Percentiles rank a stretch among this genome's conserved stretches.
These are phyloP conservation scores for Powellomyces hirtus DNA, from an alignment of 192 early-diverging fungal species.

Conservation along the genomic window DNA sequence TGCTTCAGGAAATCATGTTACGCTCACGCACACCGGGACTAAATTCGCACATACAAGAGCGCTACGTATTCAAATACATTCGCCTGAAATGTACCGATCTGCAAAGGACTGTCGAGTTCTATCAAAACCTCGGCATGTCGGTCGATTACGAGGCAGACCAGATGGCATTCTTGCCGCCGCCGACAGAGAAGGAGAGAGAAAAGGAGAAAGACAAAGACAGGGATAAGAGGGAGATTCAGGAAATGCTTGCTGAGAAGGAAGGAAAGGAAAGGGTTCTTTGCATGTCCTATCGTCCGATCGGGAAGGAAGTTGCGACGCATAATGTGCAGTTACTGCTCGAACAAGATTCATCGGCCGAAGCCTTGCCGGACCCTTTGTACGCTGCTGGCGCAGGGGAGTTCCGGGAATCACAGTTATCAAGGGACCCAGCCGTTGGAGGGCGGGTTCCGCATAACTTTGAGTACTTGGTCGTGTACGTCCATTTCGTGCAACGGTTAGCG, in stretches of 20 bases:
- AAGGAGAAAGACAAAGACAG: not conserved
- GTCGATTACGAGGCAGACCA: constrained; percentile 35
- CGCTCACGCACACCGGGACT: not conserved
- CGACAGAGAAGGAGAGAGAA: not conserved
- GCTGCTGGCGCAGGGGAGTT: not conserved
- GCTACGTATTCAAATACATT: constrained; percentile 38
- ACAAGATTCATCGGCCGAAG: constrained; percentile 3
- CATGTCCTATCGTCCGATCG: constrained; percentile 24
- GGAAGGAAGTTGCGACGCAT: not conserved
- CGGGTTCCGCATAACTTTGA: constrained; percentile 34
- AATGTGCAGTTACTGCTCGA: constrained; percentile 37
- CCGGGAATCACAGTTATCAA: not conserved
- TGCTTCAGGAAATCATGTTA: not conserved
- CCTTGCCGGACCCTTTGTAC: not conserved
- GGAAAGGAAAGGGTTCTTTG: constrained; percentile 12
- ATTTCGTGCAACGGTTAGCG: constrained; percentile 45
- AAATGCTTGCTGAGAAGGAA: not conserved
- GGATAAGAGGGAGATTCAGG: not conserved
- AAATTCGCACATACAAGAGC: constrained; percentile 12
- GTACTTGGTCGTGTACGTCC: constrained; percentile 63
- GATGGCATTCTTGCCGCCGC: not conserved
- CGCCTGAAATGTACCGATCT: constrained; percentile 33
- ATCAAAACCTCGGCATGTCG: constrained; percentile 42
- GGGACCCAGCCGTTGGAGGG: not conserved
- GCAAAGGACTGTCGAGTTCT: constrained; percentile 37